Evolutionary conservation across 2,329 filamentous ascomycete species (phyloP), one percentile per base, ranked within the genome.

Genomic region (Nemania sp.): DNA sequence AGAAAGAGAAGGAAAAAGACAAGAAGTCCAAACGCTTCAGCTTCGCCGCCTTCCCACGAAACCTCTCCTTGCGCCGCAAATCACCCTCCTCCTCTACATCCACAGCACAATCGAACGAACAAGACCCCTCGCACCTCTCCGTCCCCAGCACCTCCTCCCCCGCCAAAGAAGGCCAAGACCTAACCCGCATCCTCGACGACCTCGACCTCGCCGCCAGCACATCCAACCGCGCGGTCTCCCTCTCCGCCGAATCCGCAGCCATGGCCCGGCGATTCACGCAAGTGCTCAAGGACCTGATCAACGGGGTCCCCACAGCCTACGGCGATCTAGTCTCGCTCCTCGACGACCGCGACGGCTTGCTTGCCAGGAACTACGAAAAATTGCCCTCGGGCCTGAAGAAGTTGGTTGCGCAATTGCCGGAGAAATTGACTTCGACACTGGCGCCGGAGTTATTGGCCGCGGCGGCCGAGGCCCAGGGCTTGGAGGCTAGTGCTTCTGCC

Each of bases 281-380:
- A 51, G 86, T 97, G 28, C 88, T 99, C 67, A 94, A 93, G 69
- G 94, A 99, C 69, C 82, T 97, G 14, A 83, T 94, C 65, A 92
- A 91, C 68, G 94, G 94, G 57, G 94, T 91, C 1, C 94, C 94
- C 3, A 97, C 93, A 0, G 94, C 94, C 2, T 96, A 95, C 71
- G 81, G 88, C 67, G 94, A 99, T 69, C 86, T 99, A n/a, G 84
- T 77, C 2, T 65, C 68, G 12, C 78, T 88, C 19, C 71, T 87
- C 37, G 81, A 86, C 54, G 82, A 86, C 66, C 78, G 78, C 56
- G 81, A 86, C 65, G 80, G 80, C 54, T 74, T 78, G n/a, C 75
- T 87, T n/a, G 75, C 77, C 34, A 77, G 77, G 52, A 78, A 78
- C 54, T 87, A 81, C 66, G 82, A 85, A 52, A 80, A 85, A 59